These are phyloP conservation scores for Claviceps purpurea DNA, from an alignment of 2,329 filamentous ascomycete species.

Conservation along the genomic window DNA sequence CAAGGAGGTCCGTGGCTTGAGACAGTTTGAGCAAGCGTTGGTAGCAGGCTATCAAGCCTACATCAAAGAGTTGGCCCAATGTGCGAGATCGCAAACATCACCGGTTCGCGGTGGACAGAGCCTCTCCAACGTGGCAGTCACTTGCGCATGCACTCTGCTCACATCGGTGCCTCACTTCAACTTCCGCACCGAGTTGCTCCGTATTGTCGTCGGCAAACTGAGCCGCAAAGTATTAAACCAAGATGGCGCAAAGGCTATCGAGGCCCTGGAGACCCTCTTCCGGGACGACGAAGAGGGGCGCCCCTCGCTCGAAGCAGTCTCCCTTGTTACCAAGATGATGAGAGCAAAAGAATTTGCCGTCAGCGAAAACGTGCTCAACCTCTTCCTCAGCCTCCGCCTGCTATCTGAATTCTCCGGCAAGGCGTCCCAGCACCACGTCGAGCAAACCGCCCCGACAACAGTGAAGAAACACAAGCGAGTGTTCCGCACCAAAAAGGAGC, in stretches of 20 bases:
- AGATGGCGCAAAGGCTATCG: constrained; percentile 64
- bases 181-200: constrained; percentile 76
- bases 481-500: constrained; percentile 77
- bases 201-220: constrained; percentile 75
- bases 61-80: constrained; percentile 57
- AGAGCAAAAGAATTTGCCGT: constrained; percentile 71
- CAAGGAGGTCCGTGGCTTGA: constrained; percentile 75
- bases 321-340: constrained; percentile 87
- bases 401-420: constrained; percentile 80
- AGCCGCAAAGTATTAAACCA: constrained; percentile 57
- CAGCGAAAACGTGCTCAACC: constrained; percentile 75
- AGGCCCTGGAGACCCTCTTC: constrained; percentile 72
- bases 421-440: constrained; percentile 64
- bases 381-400: constrained; percentile 79
- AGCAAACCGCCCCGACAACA: constrained; percentile 23
- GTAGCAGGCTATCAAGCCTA: constrained; percentile 77
- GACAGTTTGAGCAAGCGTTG: constrained; percentile 77
- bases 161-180: constrained; percentile 90
- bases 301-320: constrained; percentile 74
- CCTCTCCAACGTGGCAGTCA: constrained; percentile 64
- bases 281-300: constrained; percentile 79
- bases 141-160: constrained; percentile 72
- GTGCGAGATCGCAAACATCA: constrained; percentile 44
- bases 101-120: constrained; percentile 27
- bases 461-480: constrained; percentile 60